Conservation (phyloP, 257 asterid genomes). For the Mitragyna speciosa region DNA sequence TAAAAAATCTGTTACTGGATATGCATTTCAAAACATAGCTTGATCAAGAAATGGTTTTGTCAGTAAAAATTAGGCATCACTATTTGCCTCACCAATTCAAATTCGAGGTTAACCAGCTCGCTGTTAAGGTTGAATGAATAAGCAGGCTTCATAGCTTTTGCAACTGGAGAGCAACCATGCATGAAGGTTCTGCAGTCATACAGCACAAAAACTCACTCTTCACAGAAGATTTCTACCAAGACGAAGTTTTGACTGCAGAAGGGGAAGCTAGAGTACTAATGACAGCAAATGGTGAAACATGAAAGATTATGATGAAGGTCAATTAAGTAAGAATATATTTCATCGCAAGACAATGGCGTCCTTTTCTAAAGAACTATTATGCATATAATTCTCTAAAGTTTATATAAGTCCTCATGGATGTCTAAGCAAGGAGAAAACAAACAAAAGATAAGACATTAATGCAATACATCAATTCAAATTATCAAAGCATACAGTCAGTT, state of each 20-base stretch:
- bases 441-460: background rate
- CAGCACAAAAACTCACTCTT: conserved; percentile 23
- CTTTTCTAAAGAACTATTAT: background rate
- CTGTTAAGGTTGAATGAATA: conserved; percentile 35
- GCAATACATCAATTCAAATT: background rate
- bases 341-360: background rate
- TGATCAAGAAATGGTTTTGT: background rate
- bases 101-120: conserved; percentile 40
- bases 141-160: conserved; percentile 38
- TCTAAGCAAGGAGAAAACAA: background rate
- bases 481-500: background rate
- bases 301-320: background rate
- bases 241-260: background rate
- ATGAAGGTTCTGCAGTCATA: conserved; percentile 51
- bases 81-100: conserved; percentile 49
- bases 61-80: background rate
- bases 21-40: background rate
- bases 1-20: background rate
- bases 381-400: background rate
- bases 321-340: background rate
- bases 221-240: conserved; percentile 22
- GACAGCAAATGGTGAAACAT: background rate
- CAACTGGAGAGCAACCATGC: conserved; percentile 45
- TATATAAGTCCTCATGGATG: background rate
- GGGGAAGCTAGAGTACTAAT: background rate